Conservation (phyloP, 306 rosid genomes). For the Biancaea sappan region DNA sequence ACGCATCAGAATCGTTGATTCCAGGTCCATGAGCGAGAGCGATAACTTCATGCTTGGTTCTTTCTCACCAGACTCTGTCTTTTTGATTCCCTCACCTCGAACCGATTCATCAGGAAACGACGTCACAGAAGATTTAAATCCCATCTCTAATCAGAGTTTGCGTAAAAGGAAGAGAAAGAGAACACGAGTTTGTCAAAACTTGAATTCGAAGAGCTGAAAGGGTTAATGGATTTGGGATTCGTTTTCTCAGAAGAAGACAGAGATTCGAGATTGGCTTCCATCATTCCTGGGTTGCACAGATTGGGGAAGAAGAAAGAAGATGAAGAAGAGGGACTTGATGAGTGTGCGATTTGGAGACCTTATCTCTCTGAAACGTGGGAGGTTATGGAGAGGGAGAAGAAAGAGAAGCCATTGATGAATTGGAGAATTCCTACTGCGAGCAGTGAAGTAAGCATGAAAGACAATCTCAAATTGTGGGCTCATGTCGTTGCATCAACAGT, state of each 20-base stretch:
- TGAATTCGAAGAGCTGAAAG: constrained; percentile 82
- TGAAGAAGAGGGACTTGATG: constrained; percentile 27
- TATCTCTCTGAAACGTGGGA: constrained; percentile 93
- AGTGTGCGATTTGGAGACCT: constrained; percentile 56
- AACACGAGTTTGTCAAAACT: constrained; percentile 73
- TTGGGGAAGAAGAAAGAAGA: constrained; percentile 46
- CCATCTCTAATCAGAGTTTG: constrained; percentile 20
- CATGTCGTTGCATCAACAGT: constrained; percentile 79
- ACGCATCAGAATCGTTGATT: constrained; percentile 34
- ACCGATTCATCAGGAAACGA: constrained; percentile 59
- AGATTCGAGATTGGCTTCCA: constrained; percentile 69
- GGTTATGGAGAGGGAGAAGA: constrained; percentile 40
- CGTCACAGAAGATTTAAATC: constrained; percentile 29
- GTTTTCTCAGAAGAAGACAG: constrained; percentile 77
- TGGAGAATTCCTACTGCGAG: constrained; percentile 63
- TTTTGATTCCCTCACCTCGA: constrained; percentile 32
- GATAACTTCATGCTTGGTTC: constrained; percentile 45
- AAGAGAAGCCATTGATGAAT: constrained; percentile 58
- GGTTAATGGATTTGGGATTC: constrained; percentile 93
- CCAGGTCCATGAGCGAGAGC: constrained; percentile 72
- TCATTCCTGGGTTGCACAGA: constrained; percentile 80
- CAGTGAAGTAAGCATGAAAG: constrained; percentile 67
- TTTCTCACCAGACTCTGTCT: constrained; percentile 59
- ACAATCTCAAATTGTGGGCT: constrained; percentile 82
- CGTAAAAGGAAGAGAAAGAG: constrained; percentile 38